phyloP scores from a whole-genome alignment of 352 stramenopile genomes.

The Phytophthora brassicae region DNA sequence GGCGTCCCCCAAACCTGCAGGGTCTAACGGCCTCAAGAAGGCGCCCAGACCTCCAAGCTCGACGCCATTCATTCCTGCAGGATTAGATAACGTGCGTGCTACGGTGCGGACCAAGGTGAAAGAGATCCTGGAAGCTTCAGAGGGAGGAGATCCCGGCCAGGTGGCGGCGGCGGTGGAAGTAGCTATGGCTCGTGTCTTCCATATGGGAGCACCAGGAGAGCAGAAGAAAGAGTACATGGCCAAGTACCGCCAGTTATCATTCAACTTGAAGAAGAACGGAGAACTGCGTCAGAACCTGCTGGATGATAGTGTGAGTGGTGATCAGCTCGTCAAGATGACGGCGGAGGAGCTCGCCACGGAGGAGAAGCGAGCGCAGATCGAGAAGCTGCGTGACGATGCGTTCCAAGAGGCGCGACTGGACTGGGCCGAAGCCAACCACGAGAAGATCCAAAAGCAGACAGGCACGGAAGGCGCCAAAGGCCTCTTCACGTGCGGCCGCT shows the following conservation, averaged over 20 bases:
- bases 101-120: slow-evolving; percentile 81
- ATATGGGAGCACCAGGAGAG: slow-evolving; percentile 64
- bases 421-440: slow-evolving; percentile 89
- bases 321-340: slow-evolving; percentile 82
- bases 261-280: slow-evolving; percentile 92
- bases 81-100: slow-evolving; percentile 75
- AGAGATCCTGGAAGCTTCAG: slow-evolving; percentile 61
- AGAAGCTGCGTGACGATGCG: slow-evolving; percentile 81
- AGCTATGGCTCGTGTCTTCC: slow-evolving; percentile 70
- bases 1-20: slow-evolving; percentile 22
- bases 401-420: slow-evolving; percentile 86
- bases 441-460: slow-evolving; percentile 92
- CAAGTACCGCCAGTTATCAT: slow-evolving; percentile 89
- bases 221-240: slow-evolving; percentile 90
- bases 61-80: slow-evolving; percentile 59
- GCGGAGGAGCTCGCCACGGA: slow-evolving; percentile 86
- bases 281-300: slow-evolving; percentile 78
- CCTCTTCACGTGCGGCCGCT: slow-evolving; percentile 91
- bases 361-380: slow-evolving; percentile 83
- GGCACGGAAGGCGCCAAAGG: slow-evolving; percentile 72
- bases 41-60: slow-evolving; percentile 35
- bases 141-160: slow-evolving; percentile 50
- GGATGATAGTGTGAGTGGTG: slow-evolving; percentile 61
- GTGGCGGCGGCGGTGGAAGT: slow-evolving; percentile 73
- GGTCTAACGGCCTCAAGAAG: slow-evolving; percentile 33